These are phyloP conservation scores for Vitis cinerea DNA, from an alignment of 164 flowering plant genomes.

Conservation along the genomic window DNA sequence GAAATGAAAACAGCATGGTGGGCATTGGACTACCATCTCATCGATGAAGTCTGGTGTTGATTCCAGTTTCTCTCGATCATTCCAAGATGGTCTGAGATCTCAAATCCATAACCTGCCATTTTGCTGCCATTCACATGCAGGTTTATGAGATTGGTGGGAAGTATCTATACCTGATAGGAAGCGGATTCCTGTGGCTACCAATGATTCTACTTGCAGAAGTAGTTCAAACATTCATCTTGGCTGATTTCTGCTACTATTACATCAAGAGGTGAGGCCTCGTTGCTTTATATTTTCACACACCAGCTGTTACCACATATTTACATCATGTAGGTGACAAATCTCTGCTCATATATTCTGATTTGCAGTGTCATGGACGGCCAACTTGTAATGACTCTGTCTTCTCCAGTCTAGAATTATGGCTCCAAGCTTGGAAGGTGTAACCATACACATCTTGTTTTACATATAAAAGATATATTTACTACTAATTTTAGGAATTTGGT, in stretches of 20 bases:
- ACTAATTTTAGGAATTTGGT: too few species aligned
- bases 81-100: background rate
- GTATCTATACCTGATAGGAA: slow-evolving; percentile 39
- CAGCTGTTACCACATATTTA: too few species aligned
- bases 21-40: too few species aligned
- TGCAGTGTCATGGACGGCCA: slow-evolving; percentile 68
- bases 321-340: background rate
- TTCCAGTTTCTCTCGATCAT: too few species aligned
- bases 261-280: slow-evolving; percentile 55
- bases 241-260: slow-evolving; percentile 91
- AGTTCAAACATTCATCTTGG: slow-evolving; percentile 78
- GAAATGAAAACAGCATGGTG: too few species aligned
- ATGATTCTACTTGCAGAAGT: slow-evolving; percentile 52
- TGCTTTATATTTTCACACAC: too few species aligned
- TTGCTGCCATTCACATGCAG: slow-evolving; percentile 27
- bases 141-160: slow-evolving; percentile 49
- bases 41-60: too few species aligned
- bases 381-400: slow-evolving; percentile 48
- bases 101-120: background rate
- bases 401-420: slow-evolving; percentile 30
- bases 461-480: too few species aligned
- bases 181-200: slow-evolving; percentile 61
- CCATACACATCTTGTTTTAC: too few species aligned
- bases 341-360: background rate
- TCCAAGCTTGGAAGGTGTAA: too few species aligned